Evolutionary conservation across 768 basidiomycete species (phyloP).

Genomic region (Lactarius indigo): DNA sequence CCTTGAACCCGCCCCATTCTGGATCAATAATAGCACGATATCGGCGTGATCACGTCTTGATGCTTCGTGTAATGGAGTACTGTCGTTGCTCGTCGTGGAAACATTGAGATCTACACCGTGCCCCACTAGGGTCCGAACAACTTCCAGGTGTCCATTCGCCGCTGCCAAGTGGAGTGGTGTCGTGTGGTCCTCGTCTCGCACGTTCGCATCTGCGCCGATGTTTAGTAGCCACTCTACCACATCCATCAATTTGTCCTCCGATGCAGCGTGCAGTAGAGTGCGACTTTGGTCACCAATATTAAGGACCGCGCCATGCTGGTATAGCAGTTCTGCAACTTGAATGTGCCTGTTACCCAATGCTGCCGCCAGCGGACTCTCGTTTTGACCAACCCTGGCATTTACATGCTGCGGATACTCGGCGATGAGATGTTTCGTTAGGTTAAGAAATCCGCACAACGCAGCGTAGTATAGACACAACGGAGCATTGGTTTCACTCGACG

Average conservation of each 20-base stretch:
- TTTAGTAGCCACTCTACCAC: background rate
- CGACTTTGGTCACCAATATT: background rate
- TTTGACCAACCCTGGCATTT: background rate
- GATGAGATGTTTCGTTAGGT: background rate
- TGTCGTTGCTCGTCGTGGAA: accelerated
- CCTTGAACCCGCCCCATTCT: background rate
- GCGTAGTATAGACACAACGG: background rate
- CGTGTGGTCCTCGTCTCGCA: background rate
- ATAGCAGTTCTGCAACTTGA: background rate
- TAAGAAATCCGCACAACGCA: background rate
- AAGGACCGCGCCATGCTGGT: background rate
- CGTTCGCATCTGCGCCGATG: background rate
- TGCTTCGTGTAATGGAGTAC: background rate
- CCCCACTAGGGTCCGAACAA: background rate
- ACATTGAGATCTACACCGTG: background rate
- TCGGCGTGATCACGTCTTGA: background rate
- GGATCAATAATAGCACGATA: background rate
- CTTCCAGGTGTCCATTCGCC: background rate
- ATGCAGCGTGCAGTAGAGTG: background rate
- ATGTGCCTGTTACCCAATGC: background rate
- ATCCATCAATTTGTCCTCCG: background rate
- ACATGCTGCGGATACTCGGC: background rate
- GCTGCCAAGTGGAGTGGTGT: background rate
- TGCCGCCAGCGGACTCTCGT: background rate
- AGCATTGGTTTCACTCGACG: background rate